Base-by-base conservation (phyloP, 2,329 filamentous ascomycete species). In the Cladosporium sp. region DNA sequence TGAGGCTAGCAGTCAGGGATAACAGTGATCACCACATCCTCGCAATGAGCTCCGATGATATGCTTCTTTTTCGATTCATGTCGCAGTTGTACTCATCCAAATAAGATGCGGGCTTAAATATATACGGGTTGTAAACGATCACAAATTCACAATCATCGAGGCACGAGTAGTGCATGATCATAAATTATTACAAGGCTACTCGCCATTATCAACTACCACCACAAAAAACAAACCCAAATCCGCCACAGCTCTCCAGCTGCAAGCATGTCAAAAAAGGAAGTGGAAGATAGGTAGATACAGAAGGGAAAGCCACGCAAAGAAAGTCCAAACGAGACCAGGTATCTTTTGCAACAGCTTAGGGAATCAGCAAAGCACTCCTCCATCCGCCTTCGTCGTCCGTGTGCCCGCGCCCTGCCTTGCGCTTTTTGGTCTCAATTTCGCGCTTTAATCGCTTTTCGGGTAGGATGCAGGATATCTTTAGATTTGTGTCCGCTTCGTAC, bases 181-280 rank as follows among this genome's bases (percentile, higher is more conserved):
- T 52, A 53, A 56, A 46, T 37, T 63, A 63, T 63, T 63, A 63
- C 50, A 63, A 56, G 61, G 61, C 61, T 63, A 63, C 16, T 56
- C 35, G 61, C 61, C 61, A 63, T 63, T 56, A 63, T 35, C 35
- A 21, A 56, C 50, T 63, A 46, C 50, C 55, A 33, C 50, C 44
- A 33, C 44, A 33, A 31, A 28, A 60, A 28, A 11, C 31, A 57
- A 33, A 57, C n/a, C 50, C 49, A 63, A 46, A 31, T 31, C 61
- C 31, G 26, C 50, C 26, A 46, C 50, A 12, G 26, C 21, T 44
- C n/a, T 35, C 26, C 52, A 35, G 50, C 61, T 55, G 61, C 26
- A 56, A 21, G 33, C 61, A n/a, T 56, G n/a, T 56, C 35, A 56
- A 21, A 16, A 28, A 31, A 46, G 40, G 40, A 46, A 29, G 52